Percentiles rank a stretch among this genome's conserved stretches.
These are phyloP conservation scores for Posidonia oceanica DNA, from an alignment of 116 monocot genomes.

Conservation along the genomic window DNA sequence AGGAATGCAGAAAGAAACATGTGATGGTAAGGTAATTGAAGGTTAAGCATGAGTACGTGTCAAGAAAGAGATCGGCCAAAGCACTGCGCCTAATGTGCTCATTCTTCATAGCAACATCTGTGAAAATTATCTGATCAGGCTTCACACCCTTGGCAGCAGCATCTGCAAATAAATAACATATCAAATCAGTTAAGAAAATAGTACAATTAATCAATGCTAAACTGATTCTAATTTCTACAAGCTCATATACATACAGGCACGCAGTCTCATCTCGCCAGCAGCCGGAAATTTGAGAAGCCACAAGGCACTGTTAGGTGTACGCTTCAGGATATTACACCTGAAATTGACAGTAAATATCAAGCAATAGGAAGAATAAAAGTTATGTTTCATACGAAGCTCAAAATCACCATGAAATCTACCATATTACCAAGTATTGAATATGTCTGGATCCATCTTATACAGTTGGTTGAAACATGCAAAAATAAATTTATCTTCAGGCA, in stretches of 20 bases:
- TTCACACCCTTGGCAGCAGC: conserved; percentile 73
- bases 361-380: not conserved
- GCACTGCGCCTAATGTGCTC: conserved; percentile 93
- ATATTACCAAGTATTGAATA: conserved; percentile 76
- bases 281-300: conserved; percentile 96
- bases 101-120: conserved; percentile 89
- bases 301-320: conserved; percentile 81
- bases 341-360: not conserved
- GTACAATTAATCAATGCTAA: not conserved
- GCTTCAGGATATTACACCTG: conserved; percentile 97
- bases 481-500: conserved; percentile 90
- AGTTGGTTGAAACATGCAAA: conserved; percentile 99
- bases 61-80: conserved; percentile 83
- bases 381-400: too few relatives aligned
- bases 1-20: not conserved
- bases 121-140: conserved; percentile 86
- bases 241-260: conserved; percentile 43
- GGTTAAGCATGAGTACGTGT: conserved; percentile 39
- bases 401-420: not conserved
- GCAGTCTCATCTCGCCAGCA: conserved; percentile 79
- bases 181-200: not conserved
- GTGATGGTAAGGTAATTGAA: conserved; percentile 2
- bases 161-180: conserved; percentile 31
- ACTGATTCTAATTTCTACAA: not conserved
- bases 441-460: conserved; percentile 97